phyloP scores from a whole-genome alignment of 140 eudicot species.

The Cichorium intybus region DNA sequence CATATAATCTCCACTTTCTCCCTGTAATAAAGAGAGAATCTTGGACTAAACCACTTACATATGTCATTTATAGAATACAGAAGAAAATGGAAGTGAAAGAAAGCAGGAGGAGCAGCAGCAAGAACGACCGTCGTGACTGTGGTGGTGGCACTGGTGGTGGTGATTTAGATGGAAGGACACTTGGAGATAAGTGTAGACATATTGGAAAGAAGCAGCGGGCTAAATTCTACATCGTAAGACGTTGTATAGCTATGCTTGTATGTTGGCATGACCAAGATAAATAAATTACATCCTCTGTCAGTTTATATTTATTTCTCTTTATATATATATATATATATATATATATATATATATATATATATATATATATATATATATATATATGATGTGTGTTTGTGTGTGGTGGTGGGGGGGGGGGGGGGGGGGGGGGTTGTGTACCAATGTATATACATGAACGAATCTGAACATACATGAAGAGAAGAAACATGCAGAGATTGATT shows the following conservation, averaged over 20 bases:
- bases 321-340: too few species aligned
- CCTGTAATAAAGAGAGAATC: neutral
- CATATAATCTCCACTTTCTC: neutral
- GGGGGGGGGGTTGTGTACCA: too few species aligned
- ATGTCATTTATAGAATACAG: neutral
- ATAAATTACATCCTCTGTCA: neutral
- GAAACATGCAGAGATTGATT: too few species aligned
- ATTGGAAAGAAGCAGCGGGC: constrained; percentile 58
- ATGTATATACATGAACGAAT: too few species aligned
- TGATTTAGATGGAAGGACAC: constrained; percentile 17
- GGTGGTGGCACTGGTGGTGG: neutral
- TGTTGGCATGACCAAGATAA: constrained; percentile 51
- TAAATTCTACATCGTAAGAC: constrained; percentile 57
- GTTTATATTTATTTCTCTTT: neutral
- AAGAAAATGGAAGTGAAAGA: constrained; percentile 8
- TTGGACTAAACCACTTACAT: neutral
- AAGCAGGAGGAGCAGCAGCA: neutral
- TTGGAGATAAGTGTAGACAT: constrained; percentile 46
- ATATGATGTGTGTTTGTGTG: too few species aligned
- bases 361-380: too few species aligned
- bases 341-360: too few species aligned
- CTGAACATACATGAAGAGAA: too few species aligned
- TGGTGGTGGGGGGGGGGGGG: too few species aligned
- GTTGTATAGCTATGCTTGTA: constrained; percentile 67
- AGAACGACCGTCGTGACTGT: neutral